Conservation (phyloP, 2,329 filamentous ascomycete genomes). For the Stylonectria norvegica region DNA sequence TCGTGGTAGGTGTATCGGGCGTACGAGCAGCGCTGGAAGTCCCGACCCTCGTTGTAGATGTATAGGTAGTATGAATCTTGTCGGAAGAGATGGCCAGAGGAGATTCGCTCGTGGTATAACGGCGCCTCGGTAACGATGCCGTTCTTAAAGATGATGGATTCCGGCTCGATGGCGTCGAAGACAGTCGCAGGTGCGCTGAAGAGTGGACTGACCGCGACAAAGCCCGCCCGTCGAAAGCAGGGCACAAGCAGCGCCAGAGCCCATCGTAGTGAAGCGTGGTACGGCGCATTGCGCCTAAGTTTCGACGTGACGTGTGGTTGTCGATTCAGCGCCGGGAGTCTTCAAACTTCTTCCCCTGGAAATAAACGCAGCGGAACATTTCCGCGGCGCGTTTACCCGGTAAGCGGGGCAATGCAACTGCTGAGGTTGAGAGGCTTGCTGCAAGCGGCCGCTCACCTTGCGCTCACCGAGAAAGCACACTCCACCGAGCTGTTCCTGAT, state of each 20-base stretch:
- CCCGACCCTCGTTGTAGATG: too few species aligned
- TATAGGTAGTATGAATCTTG: too few species aligned
- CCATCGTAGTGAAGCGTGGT: constrained; percentile 47
- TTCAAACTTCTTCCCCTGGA: constrained; percentile 6
- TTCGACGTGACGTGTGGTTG: too few species aligned
- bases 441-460: constrained; percentile 15
- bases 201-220: constrained; percentile 33
- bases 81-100: neutral
- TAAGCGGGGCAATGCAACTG: constrained; percentile 27
- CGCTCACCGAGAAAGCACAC: constrained; percentile 23
- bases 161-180: constrained; percentile 3
- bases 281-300: constrained; percentile 30
- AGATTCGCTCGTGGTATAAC: constrained; percentile 14
- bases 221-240: constrained; percentile 44
- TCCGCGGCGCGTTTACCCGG: constrained; percentile 8
- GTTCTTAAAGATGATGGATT: constrained; percentile 5
- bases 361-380: constrained; percentile 13
- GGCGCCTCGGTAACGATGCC: constrained; percentile 14
- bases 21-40: too few species aligned
- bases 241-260: constrained; percentile 63
- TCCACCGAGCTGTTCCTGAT: constrained; percentile 26
- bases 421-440: constrained; percentile 8
- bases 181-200: constrained; percentile 8
- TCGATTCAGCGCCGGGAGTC: too few species aligned
- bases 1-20: too few species aligned